Evolutionary conservation across 208 protist species (phyloP).

Genomic region (Leishmania arabica): DNA sequence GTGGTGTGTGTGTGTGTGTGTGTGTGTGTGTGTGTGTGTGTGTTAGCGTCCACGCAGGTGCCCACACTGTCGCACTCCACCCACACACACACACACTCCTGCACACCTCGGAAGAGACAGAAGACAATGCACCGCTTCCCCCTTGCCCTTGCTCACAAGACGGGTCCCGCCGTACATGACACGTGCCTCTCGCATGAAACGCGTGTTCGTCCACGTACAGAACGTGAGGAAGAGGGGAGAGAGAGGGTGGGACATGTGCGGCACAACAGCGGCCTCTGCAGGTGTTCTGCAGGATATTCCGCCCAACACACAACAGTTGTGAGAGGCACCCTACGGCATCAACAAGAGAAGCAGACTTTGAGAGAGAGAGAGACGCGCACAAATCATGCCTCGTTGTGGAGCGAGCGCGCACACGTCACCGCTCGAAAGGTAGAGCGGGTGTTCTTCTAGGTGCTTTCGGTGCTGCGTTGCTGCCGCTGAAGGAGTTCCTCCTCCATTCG

Average conservation of each 20-base stretch:
- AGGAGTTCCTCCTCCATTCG: conserved; percentile 10
- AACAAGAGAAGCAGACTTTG: not conserved
- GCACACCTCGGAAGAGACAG: not conserved
- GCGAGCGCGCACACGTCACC: not conserved
- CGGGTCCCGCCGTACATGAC: not conserved
- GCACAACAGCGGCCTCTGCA: not conserved
- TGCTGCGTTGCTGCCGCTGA: conserved; percentile 4
- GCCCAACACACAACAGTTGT: not conserved
- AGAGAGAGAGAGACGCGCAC: not conserved
- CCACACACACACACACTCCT: not conserved
- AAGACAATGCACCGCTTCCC: not conserved
- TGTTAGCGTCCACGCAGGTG: not conserved
- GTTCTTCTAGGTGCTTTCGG: not conserved
- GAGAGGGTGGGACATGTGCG: not conserved
- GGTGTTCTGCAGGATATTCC: not conserved
- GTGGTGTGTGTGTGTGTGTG: not conserved
- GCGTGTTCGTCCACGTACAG: not conserved
- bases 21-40: not conserved
- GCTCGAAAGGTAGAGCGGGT: not conserved
- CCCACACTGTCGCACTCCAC: not conserved
- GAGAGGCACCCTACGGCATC: not conserved
- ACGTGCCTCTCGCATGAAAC: not conserved
- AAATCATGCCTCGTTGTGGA: not conserved
- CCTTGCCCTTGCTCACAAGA: not conserved
- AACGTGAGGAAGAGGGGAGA: not conserved